Evolutionary conservation across 768 basidiomycete species (phyloP), one percentile per base, ranked within the genome.

Genomic region (Lactarius tabidus): DNA sequence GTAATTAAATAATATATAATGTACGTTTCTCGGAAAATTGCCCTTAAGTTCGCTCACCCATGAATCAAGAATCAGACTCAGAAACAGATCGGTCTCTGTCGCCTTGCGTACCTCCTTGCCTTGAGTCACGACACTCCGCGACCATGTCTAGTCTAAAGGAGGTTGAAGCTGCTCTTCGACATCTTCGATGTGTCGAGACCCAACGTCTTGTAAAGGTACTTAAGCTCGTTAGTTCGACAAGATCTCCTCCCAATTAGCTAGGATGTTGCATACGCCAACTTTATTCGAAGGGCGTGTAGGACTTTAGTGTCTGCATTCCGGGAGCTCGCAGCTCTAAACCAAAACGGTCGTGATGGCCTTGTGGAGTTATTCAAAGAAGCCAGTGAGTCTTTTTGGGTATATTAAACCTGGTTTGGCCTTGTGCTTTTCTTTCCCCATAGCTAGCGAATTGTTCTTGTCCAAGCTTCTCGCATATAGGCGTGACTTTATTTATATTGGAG

Each of bases 11-110:
- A 59, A 54, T 55, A 59, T 59, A 3, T 20, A 54, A 20, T 20
- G 6, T 33, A 33, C 3, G 28, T 9, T 29, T 54, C 15, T 20
- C 26, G 28, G 29, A 15, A 26, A 29, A 18, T 29, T 12, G n/a
- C n/a, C 43, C n/a, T 6, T 12, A 7, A 9, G 6, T 26, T 15
- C n/a, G n/a, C n/a, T 26, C 26, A 6, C 48, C n/a, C 26, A 77
- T 74, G 59, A 67, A 71, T 68, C 85, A 81, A 73, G 83, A 84
- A 59, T 85, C 86, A 20, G 87, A 88, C 68, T 81, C 83, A 36
- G 85, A 81, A 59, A 31, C 41, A 52, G 52, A 70, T 39, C 1
- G 31, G 60, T 26, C 38, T 61, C 51, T 68, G 66, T 23, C 53
- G 71, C 39, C 63, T 70, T 10, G 45, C 66, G 39, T 64, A 69